Evolutionary conservation across 306 rosid species (phyloP).

Genomic region (Prunus padus): DNA sequence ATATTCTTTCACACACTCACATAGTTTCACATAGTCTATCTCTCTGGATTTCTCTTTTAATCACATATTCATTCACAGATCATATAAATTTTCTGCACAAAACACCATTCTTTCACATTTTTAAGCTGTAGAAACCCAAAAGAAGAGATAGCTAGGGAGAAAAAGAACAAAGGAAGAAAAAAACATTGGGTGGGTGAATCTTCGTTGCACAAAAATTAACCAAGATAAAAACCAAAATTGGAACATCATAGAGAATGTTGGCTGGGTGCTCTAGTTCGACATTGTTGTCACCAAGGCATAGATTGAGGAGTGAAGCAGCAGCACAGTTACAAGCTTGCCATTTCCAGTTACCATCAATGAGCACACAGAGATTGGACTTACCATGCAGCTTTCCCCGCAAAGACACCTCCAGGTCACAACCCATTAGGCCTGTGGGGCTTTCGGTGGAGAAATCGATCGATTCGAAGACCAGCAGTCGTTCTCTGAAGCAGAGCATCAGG

Average conservation of each 20-base stretch:
- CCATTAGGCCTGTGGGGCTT: constrained; percentile 64
- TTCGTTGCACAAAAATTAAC: constrained; percentile 10
- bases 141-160: constrained; percentile 37
- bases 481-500: constrained; percentile 78
- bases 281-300: constrained; percentile 97
- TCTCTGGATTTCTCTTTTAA: constrained; percentile 38
- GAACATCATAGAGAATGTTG: constrained; percentile 81
- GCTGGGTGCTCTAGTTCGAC: constrained; percentile 99
- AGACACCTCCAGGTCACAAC: constrained; percentile 63
- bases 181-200: constrained; percentile 53
- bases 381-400: constrained; percentile 79
- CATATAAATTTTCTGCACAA: constrained; percentile 5
- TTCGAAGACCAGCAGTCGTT: constrained; percentile 47
- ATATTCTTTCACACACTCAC: constrained; percentile 58
- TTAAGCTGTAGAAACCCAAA: constrained; percentile 21
- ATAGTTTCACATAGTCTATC: constrained; percentile 27
- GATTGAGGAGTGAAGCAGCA: constrained; percentile 91
- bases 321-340: constrained; percentile 91
- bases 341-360: constrained; percentile 89
- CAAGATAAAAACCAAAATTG: constrained; percentile 27
- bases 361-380: constrained; percentile 90
- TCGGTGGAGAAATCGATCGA: constrained; percentile 61
- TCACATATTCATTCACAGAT: constrained; percentile 19
- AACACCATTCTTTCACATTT: constrained; percentile 21
- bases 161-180: constrained; percentile 17